Percentiles rank a stretch among this genome's conserved stretches.
Evolutionary conservation across 2,329 filamentous ascomycete genomes (phyloP).

Genomic region (Fusarium xylarioides): DNA sequence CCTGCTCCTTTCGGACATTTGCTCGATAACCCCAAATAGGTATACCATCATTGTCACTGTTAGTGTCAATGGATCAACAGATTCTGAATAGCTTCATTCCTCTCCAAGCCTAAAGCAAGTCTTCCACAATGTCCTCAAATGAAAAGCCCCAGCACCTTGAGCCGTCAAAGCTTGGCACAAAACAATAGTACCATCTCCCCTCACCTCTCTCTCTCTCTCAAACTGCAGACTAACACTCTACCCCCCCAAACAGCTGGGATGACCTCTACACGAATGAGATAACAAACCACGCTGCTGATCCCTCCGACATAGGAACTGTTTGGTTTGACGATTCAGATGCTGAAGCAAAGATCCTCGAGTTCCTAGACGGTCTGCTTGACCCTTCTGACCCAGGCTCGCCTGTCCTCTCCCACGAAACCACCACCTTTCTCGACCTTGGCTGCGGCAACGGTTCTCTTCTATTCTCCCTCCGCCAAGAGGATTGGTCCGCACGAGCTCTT

Average conservation of each 20-base stretch:
- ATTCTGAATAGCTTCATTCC: constrained; percentile 18
- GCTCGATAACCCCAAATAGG: constrained; percentile 35
- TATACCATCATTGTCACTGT: background rate
- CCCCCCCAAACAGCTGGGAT: constrained; percentile 70
- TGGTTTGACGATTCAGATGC: constrained; percentile 97
- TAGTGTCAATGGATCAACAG: background rate
- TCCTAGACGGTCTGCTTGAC: constrained; percentile 60
- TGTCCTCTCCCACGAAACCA: constrained; percentile 45
- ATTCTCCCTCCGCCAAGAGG: constrained; percentile 74
- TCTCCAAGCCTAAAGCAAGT: background rate
- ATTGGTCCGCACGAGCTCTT: constrained; percentile 75
- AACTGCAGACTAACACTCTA: constrained; percentile 14
- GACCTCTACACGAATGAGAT: constrained; percentile 76
- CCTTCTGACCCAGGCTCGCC: constrained; percentile 33
- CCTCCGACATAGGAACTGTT: constrained; percentile 83
- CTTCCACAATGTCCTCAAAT: constrained; percentile 28
- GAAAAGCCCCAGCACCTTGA: constrained; percentile 71
- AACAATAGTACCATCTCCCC: constrained; percentile 76
- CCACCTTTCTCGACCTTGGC: constrained; percentile 83
- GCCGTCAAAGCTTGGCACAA: constrained; percentile 84
- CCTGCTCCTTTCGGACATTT: constrained; percentile 34
- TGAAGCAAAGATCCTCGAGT: constrained; percentile 79
- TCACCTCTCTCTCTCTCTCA: background rate
- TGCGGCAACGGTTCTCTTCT: constrained; percentile 94
- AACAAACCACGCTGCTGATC: constrained; percentile 74